Percentiles rank a stretch among this genome's conserved stretches.
Evolutionary conservation across 208 protist species (phyloP).

Genomic region (Crithidia brevicula): DNA sequence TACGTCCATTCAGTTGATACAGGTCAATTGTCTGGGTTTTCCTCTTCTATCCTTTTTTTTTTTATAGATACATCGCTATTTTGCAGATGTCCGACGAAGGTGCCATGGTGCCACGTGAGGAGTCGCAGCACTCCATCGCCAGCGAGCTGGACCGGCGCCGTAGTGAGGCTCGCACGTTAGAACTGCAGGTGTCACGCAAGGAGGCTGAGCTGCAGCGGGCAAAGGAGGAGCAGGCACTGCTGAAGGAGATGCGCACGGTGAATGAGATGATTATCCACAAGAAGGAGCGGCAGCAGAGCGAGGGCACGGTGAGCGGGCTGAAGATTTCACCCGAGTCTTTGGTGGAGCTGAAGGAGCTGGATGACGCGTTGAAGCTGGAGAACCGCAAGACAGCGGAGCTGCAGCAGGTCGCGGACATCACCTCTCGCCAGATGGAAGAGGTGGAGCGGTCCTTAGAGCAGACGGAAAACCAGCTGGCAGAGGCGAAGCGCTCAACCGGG

Average conservation of each 20-base stretch:
- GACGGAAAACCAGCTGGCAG: conserved; percentile 41
- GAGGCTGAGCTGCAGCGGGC: conserved; percentile 79
- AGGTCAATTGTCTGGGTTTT: too few relatives aligned
- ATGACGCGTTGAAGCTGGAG: conserved; percentile 77
- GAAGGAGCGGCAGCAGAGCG: conserved; percentile 37
- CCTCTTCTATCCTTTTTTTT: not conserved
- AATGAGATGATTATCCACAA: conserved; percentile 86
- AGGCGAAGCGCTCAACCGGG: conserved; percentile 65
- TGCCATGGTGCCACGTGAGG: conserved; percentile 51
- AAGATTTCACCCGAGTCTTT: conserved; percentile 70
- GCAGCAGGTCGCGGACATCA: conserved; percentile 50
- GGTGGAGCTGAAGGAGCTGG: conserved; percentile 58
- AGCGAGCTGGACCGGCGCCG: conserved; percentile 59
- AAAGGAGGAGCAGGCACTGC: conserved; percentile 77
- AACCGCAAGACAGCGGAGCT: conserved; percentile 63
- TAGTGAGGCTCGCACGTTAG: conserved; percentile 61
- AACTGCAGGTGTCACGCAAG: conserved; percentile 70
- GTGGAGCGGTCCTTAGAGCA: conserved; percentile 69
- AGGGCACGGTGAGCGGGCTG: conserved; percentile 32
- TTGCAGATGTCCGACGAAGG: conserved; percentile 51
- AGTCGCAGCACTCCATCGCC: conserved; percentile 31
- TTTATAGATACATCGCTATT: conserved; percentile 10
- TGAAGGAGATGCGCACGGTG: conserved; percentile 74
- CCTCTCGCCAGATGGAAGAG: conserved; percentile 52
- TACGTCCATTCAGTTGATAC: too few relatives aligned